These are phyloP conservation scores for Apium graveolens DNA, from an alignment of 129 eudicot species.

Conservation along the genomic window DNA sequence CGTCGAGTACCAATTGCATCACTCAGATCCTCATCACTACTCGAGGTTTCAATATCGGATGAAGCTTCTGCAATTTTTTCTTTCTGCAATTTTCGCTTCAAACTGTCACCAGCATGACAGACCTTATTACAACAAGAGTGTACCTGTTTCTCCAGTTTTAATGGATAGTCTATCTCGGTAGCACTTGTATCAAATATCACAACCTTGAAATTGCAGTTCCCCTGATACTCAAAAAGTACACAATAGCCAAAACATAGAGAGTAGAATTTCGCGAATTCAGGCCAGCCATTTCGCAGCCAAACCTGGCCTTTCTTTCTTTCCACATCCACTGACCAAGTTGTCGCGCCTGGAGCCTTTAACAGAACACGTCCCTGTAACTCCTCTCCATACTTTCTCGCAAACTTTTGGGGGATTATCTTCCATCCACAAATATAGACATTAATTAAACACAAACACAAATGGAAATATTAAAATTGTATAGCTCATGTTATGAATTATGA, in stretches of 20 bases:
- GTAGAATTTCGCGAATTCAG: background rate
- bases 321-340: slow-evolving; percentile 7
- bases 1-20: background rate
- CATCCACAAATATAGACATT: background rate
- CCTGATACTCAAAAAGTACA: background rate
- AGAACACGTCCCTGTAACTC: background rate
- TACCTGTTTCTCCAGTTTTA: background rate
- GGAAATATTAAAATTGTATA: background rate
- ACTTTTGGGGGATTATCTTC: background rate
- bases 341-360: slow-evolving; percentile 4
- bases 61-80: background rate
- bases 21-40: background rate
- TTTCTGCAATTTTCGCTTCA: background rate
- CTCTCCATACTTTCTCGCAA: background rate
- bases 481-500: background rate
- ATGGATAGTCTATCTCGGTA: slow-evolving; percentile 13
- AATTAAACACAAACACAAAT: background rate
- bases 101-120: background rate
- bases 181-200: slow-evolving; percentile 13
- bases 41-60: background rate
- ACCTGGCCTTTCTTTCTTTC: background rate
- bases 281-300: slow-evolving; percentile 15
- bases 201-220: slow-evolving; percentile 11
- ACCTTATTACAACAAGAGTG: background rate
- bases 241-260: background rate